These are phyloP conservation scores for Coemansia sp. DNA, from an alignment of 192 early-diverging fungal genomes.

Conservation along the genomic window DNA sequence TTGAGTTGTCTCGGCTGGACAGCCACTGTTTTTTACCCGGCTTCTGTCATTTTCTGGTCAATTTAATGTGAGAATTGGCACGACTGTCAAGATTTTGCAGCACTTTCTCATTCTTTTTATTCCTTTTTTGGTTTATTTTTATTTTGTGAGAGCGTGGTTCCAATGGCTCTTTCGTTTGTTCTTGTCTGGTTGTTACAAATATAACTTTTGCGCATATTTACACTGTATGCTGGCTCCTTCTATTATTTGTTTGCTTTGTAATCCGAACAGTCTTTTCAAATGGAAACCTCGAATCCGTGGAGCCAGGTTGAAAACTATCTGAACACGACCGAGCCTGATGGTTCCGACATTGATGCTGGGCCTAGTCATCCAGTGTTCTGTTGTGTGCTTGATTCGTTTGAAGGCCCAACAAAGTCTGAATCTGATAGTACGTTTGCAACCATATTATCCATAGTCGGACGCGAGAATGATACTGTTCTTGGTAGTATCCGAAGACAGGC, in stretches of 20 bases:
- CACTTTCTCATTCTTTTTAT: not conserved
- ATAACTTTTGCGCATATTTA: not conserved
- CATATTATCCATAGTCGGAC: not conserved
- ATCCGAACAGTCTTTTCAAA: not conserved
- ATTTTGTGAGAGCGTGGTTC: not conserved
- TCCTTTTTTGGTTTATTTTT: not conserved
- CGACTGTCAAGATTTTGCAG: too few species aligned
- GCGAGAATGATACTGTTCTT: not conserved
- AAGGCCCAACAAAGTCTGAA: not conserved
- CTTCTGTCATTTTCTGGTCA: too few species aligned
- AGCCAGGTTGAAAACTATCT: conserved; percentile 18
- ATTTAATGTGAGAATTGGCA: too few species aligned
- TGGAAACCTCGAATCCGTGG: conserved; percentile 14
- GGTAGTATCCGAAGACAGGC: not conserved
- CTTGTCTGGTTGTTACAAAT: conserved; percentile 3
- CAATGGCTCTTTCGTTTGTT: not conserved
- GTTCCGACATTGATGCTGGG: not conserved
- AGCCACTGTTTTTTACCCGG: too few species aligned
- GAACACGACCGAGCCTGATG: not conserved
- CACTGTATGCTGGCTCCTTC: too few species aligned
- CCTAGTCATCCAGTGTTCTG: not conserved
- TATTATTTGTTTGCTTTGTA: not conserved
- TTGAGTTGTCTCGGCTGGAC: not conserved
- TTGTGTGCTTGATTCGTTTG: not conserved
- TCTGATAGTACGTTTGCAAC: not conserved